Percentiles rank a stretch among this genome's conserved stretches.
Conservation (phyloP, 2,329 filamentous ascomycete genomes). For the Talaromyces marneffei region DNA sequence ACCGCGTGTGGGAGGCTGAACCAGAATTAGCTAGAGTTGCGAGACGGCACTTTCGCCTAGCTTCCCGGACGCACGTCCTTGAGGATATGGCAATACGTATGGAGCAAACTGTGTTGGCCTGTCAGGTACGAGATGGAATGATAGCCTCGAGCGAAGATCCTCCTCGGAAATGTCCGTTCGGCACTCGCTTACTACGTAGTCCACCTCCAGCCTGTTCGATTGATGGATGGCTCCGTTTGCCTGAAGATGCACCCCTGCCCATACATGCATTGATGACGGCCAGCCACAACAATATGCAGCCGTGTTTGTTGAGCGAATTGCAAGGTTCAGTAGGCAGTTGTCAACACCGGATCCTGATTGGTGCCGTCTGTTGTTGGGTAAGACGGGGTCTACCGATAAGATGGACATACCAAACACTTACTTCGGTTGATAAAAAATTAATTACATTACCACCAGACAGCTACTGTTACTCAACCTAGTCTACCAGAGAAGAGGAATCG, state of each 20-base stretch:
- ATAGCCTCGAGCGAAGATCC: not conserved
- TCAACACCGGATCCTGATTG: not conserved
- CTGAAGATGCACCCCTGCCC: not conserved
- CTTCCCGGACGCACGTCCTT: slow-evolving; percentile 10
- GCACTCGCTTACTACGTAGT: not conserved
- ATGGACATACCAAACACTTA: not conserved
- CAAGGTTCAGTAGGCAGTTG: not conserved
- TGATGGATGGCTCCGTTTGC: not conserved
- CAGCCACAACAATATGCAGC: not conserved
- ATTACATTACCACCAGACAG: not conserved
- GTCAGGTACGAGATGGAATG: slow-evolving; percentile 4
- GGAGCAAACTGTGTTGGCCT: slow-evolving; percentile 2
- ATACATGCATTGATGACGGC: slow-evolving; percentile 1
- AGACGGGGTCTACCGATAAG: slow-evolving; percentile 1
- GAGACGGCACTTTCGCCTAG: slow-evolving; percentile 11
- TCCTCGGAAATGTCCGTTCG: not conserved
- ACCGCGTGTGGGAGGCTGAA: slow-evolving; percentile 9
- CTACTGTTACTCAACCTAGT: not conserved
- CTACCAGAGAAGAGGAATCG: slow-evolving; percentile 1
- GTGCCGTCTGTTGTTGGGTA: not conserved
- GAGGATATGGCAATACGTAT: not conserved
- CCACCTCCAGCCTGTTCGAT: not conserved
- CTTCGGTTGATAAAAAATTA: not conserved
- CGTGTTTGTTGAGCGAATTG: not conserved
- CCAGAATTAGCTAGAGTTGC: not conserved